Evolutionary conservation across 139 green algal species (phyloP).

Genomic region (Tetradesmus lagerheimii): DNA sequence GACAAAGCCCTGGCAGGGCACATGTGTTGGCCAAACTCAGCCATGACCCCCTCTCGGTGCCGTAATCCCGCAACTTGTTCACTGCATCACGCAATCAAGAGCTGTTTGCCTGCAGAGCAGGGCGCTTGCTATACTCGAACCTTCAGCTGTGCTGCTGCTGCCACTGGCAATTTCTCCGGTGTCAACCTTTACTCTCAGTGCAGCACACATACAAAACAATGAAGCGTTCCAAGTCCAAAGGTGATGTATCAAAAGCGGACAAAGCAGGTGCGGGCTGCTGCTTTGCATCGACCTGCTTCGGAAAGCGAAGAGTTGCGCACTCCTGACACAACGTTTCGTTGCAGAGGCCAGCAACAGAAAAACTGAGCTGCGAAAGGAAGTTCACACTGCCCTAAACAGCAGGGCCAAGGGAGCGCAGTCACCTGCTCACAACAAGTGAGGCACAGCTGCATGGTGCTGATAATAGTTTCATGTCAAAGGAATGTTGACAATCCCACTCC

Average conservation of each 20-base stretch:
- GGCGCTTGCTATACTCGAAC: neutral
- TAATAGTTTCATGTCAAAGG: neutral
- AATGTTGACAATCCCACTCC: neutral
- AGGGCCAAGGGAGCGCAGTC: conserved; percentile 45
- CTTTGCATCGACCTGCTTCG: neutral
- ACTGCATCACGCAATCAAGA: no score
- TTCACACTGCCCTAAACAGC: conserved; percentile 48
- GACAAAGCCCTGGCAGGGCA: no score
- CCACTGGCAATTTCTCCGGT: neutral
- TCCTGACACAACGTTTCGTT: neutral
- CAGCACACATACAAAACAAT: neutral
- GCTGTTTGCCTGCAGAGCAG: neutral
- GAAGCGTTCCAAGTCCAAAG: neutral
- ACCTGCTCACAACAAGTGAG: conserved; percentile 56
- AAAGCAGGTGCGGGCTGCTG: conserved; percentile 7
- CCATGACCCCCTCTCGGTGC: neutral
- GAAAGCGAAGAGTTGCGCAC: neutral
- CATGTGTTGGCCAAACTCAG: neutral
- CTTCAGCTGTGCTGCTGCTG: neutral
- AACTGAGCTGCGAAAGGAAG: conserved; percentile 30
- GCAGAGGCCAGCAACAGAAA: neutral
- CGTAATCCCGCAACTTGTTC: neutral
- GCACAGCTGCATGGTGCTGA: neutral
- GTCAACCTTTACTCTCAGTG: neutral
- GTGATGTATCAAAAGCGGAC: neutral